These are phyloP conservation scores for Zelonia costaricensis DNA, from an alignment of 208 protist species.

Conservation along the genomic window DNA sequence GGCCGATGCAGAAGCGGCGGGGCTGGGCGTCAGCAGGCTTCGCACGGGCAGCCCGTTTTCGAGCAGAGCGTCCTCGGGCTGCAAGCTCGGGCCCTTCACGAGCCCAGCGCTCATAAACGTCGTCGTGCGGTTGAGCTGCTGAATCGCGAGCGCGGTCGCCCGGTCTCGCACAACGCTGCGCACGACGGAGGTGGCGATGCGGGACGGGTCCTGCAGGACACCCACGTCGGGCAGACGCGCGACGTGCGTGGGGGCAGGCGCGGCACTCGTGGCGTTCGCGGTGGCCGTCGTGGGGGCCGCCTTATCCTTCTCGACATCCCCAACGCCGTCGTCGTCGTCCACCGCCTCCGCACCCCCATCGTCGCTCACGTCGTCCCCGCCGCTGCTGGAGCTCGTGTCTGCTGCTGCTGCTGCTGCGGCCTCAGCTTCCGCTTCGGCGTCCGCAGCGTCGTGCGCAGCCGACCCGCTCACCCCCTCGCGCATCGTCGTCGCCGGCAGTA, in stretches of 20 bases:
- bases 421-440: not conserved
- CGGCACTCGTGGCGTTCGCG: too few relatives aligned
- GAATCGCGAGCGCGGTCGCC: conserved; percentile 55
- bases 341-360: not conserved
- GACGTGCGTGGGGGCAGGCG: not conserved
- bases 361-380: not conserved
- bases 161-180: conserved; percentile 58
- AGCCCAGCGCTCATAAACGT: conserved; percentile 67
- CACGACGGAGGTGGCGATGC: conserved; percentile 40
- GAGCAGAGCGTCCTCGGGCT: conserved; percentile 8
- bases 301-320: not conserved
- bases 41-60: conserved; percentile 6
- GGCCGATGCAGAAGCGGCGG: too few relatives aligned
- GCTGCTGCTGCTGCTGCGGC: not conserved
- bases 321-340: not conserved
- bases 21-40: not conserved
- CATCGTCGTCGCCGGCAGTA: too few relatives aligned
- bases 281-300: too few relatives aligned
- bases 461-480: not conserved
- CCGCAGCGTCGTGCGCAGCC: not conserved
- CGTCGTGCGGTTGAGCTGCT: conserved; percentile 78
- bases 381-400: not conserved
- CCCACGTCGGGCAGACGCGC: conserved; percentile 8
- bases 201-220: conserved; percentile 52
- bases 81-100: conserved; percentile 36